These are phyloP conservation scores for Pueraria montana DNA, from an alignment of 306 rosid genomes.

Conservation along the genomic window DNA sequence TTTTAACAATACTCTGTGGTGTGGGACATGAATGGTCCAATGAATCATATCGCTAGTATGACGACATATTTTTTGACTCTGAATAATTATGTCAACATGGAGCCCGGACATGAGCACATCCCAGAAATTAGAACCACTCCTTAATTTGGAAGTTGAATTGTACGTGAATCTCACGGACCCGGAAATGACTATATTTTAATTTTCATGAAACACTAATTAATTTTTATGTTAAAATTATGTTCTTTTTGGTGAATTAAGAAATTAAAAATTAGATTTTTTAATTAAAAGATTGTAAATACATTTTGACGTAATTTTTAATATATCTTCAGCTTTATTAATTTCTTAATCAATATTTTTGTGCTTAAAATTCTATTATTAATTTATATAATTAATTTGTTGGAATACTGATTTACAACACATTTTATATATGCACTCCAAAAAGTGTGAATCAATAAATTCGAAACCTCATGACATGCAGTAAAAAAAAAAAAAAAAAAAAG, in stretches of 20 bases:
- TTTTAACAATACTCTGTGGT: not conserved
- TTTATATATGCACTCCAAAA: not conserved
- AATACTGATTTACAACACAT: not conserved
- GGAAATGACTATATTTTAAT: not conserved
- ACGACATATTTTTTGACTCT: conserved; percentile 52
- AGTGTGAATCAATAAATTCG: not conserved
- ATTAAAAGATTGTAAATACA: not conserved
- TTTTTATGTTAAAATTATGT: not conserved
- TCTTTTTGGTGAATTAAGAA: not conserved
- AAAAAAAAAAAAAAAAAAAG: no score
- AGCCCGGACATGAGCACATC: conserved; percentile 55
- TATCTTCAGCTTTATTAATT: not conserved
- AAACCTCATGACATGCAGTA: not conserved
- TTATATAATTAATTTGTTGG: not conserved
- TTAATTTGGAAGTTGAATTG: not conserved
- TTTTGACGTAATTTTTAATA: not conserved
- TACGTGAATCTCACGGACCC: not conserved
- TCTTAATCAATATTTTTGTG: not conserved
- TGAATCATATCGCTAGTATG: conserved; percentile 51
- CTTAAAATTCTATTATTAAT: not conserved
- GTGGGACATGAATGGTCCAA: conserved; percentile 24
- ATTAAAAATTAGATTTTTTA: not conserved
- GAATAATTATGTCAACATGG: conserved; percentile 56
- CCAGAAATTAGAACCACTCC: not conserved
- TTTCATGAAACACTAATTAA: not conserved